Conservation (phyloP, 805 yeast genomes). For the Candida patagonica region DNA sequence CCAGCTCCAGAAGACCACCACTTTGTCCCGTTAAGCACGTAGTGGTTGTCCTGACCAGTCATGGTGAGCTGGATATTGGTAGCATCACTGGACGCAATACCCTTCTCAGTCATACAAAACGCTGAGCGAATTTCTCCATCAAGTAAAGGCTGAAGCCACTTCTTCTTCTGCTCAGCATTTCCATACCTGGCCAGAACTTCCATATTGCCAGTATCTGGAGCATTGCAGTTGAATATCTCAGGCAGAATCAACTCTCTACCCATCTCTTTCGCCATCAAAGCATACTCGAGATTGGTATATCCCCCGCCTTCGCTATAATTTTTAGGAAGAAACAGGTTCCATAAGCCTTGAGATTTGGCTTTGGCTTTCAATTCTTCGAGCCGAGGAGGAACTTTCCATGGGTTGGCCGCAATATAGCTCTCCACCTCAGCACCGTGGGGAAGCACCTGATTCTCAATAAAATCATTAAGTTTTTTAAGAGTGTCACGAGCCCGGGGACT, state of each 20-base stretch:
- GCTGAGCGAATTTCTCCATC: slow-evolving; percentile 51
- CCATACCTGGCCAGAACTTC: slow-evolving; percentile 34
- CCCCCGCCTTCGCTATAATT: slow-evolving; percentile 46
- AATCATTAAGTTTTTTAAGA: slow-evolving; percentile 33
- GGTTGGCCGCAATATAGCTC: slow-evolving; percentile 31
- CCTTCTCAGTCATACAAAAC: slow-evolving; percentile 56
- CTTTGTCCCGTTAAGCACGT: slow-evolving; percentile 49
- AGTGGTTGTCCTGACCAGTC: slow-evolving; percentile 34
- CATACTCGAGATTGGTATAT: slow-evolving; percentile 53
- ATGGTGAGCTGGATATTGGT: slow-evolving; percentile 46
- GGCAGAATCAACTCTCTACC: slow-evolving; percentile 49
- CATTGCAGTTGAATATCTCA: slow-evolving; percentile 49
- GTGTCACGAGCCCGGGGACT: slow-evolving; percentile 30
- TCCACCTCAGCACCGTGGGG: slow-evolving; percentile 45
- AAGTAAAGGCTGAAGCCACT: slow-evolving; percentile 45
- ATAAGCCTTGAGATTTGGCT: slow-evolving; percentile 44
- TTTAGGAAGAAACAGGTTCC: slow-evolving; percentile 51
- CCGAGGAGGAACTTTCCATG: slow-evolving; percentile 37
- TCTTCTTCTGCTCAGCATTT: slow-evolving; percentile 34
- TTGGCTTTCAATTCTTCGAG: slow-evolving; percentile 43
- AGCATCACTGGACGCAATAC: slow-evolving; percentile 53
- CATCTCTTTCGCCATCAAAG: slow-evolving; percentile 53
- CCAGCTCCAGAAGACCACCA: slow-evolving; percentile 71
- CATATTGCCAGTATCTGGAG: slow-evolving; percentile 64
- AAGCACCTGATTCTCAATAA: slow-evolving; percentile 46